Evolutionary conservation across 805 yeast species (phyloP).

Genomic region (Candida chauliodis): DNA sequence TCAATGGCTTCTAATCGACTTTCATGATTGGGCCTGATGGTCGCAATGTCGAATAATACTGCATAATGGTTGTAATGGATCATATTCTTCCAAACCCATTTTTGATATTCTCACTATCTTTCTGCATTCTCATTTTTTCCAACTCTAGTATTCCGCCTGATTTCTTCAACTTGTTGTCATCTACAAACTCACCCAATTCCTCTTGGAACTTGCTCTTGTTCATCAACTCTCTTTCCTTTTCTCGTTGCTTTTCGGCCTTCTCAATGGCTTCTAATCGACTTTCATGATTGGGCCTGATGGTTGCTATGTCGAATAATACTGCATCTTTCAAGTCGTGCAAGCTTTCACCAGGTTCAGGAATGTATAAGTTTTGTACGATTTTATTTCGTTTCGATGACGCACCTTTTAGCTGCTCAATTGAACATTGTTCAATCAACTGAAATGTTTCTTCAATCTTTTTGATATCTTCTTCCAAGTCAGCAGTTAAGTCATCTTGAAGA

Average conservation of each 20-base stretch:
- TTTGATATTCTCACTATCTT: slow-evolving; percentile 70
- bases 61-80: not conserved
- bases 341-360: slow-evolving; percentile 63
- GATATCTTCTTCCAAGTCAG: slow-evolving; percentile 77
- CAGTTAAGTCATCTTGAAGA: slow-evolving; percentile 80
- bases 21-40: slow-evolving; percentile 80
- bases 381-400: slow-evolving; percentile 40
- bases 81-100: slow-evolving; percentile 33
- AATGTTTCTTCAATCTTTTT: slow-evolving; percentile 78
- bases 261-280: slow-evolving; percentile 83
- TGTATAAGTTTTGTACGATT: slow-evolving; percentile 39
- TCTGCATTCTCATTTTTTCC: slow-evolving; percentile 62
- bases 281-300: slow-evolving; percentile 80
- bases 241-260: slow-evolving; percentile 78
- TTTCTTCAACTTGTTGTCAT: slow-evolving; percentile 66
- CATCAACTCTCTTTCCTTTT: slow-evolving; percentile 60
- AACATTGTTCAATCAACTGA: slow-evolving; percentile 74
- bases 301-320: slow-evolving; percentile 72
- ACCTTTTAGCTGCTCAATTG: slow-evolving; percentile 69
- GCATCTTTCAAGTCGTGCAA: slow-evolving; percentile 67
- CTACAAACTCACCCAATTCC: slow-evolving; percentile 83
- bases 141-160: slow-evolving; percentile 89
- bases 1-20: slow-evolving; percentile 83
- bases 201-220: slow-evolving; percentile 68
- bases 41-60: slow-evolving; percentile 72